phyloP scores from a whole-genome alignment of 2,329 filamentous ascomycete species.

The Claviceps paspali region DNA sequence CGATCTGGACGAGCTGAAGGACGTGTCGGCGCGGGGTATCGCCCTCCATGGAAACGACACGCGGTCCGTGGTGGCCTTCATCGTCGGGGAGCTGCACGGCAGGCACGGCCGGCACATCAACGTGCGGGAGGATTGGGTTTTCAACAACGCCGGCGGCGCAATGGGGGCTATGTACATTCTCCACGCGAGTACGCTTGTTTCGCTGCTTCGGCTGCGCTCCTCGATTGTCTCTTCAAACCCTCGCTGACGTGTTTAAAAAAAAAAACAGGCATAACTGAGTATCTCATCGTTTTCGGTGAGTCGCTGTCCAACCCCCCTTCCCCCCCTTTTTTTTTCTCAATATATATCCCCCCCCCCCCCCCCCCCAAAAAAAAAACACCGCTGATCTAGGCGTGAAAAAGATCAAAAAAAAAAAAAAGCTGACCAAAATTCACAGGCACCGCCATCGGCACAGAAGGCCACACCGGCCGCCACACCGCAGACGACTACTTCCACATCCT shows the following conservation, averaged over 20 bases:
- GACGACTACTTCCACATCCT: constrained; percentile 95
- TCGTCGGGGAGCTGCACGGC: constrained; percentile 49
- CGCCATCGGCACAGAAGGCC: constrained; percentile 71
- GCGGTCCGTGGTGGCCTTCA: constrained; percentile 48
- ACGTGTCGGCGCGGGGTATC: constrained; percentile 51
- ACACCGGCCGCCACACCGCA: constrained; percentile 75
- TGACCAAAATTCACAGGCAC: constrained; percentile 29
- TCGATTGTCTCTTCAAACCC: too few species aligned
- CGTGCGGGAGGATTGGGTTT: constrained; percentile 67
- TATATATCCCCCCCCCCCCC: too few species aligned
- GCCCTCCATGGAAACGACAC: constrained; percentile 62
- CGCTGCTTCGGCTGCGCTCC: too few species aligned
- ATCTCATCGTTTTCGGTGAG: constrained; percentile 78
- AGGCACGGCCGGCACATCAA: constrained; percentile 44
- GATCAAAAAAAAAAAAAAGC: not conserved
- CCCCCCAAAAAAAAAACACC: not conserved
- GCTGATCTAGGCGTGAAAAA: not conserved
- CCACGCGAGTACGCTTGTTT: constrained; percentile 68
- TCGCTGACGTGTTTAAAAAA: too few species aligned
- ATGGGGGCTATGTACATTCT: constrained; percentile 90
- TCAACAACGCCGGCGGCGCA: constrained; percentile 82
- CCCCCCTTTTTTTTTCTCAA: not conserved
- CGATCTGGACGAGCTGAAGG: constrained; percentile 49
- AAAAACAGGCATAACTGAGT: constrained; percentile 67
- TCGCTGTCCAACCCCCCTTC: constrained; percentile 5